These are phyloP conservation scores for Fusarium piperis DNA, from an alignment of 2,329 filamentous ascomycete species.

Conservation along the genomic window DNA sequence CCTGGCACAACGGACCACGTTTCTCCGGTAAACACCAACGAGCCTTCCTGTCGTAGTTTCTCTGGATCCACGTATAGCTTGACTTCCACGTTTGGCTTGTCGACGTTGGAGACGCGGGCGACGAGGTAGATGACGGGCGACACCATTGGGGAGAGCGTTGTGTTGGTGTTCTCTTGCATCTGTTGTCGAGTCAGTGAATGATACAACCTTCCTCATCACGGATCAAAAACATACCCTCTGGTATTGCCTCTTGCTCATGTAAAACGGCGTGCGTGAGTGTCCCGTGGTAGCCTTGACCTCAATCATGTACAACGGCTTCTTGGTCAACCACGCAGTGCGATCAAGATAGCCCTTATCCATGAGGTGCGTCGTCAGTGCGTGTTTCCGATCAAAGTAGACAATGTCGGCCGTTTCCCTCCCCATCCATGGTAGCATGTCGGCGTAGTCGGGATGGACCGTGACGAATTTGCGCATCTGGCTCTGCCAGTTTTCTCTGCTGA, in stretches of 20 bases:
- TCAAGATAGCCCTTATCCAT: constrained; percentile 48
- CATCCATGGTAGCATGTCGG: constrained; percentile 51
- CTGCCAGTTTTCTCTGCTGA: constrained; percentile 55
- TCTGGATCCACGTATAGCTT: constrained; percentile 53
- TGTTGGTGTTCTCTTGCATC: constrained; percentile 34
- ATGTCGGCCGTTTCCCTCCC: constrained; percentile 59
- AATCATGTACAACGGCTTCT: constrained; percentile 54
- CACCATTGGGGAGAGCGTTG: background rate
- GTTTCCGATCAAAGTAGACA: constrained; percentile 51
- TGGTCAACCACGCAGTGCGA: constrained; percentile 37
- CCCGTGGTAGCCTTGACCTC: constrained; percentile 62
- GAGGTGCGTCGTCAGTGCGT: constrained; percentile 48
- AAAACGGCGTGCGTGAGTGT: constrained; percentile 53
- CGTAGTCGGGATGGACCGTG: constrained; percentile 51
- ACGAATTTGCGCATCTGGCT: constrained; percentile 58
- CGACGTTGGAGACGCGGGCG: constrained; percentile 53
- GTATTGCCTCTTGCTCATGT: constrained; percentile 58
- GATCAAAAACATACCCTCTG: constrained; percentile 45
- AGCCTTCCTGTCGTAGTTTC: constrained; percentile 28
- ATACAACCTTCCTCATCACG: background rate
- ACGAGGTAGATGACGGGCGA: constrained; percentile 50
- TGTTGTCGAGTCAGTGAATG: constrained; percentile 11
- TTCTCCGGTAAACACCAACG: constrained; percentile 36
- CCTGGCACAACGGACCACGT: constrained; percentile 25
- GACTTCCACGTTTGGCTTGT: constrained; percentile 42